These are phyloP conservation scores for Chaetomium strumarium DNA, from an alignment of 2,329 filamentous ascomycete genomes.

Conservation along the genomic window DNA sequence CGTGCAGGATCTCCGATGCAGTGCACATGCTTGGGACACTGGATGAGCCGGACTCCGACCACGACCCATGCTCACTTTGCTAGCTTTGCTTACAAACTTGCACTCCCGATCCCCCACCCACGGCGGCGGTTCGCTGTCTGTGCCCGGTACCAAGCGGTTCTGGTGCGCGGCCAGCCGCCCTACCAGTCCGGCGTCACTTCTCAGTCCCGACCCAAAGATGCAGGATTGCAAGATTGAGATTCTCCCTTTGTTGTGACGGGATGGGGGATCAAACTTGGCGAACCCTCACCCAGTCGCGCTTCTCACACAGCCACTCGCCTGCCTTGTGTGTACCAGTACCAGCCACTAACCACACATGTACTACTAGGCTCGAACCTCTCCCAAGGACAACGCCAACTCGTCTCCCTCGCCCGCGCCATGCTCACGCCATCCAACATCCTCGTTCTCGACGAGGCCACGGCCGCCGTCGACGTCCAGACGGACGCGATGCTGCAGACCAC, in stretches of 20 bases:
- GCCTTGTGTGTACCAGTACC: not conserved
- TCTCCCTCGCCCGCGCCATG: conserved; percentile 88
- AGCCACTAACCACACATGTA: not conserved
- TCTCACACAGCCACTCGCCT: not conserved
- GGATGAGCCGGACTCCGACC: conserved; percentile 9
- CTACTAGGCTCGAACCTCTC: conserved; percentile 81
- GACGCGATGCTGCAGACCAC: conserved; percentile 61
- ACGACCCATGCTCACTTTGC: not conserved
- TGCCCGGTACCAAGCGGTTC: conserved; percentile 7
- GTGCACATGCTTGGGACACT: conserved; percentile 2
- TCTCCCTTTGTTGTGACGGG: not conserved
- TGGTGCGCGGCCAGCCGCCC: not conserved
- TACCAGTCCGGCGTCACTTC: not conserved
- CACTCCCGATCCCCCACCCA: not conserved
- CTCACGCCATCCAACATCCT: conserved; percentile 95
- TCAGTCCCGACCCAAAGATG: conserved; percentile 1
- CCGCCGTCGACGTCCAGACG: conserved; percentile 63
- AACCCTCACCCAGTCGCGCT: not conserved
- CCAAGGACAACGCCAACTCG: conserved; percentile 87
- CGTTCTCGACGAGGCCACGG: conserved; percentile 93
- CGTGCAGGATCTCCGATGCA: conserved; percentile 23
- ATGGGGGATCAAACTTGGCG: not conserved
- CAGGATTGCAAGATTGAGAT: conserved; percentile 6
- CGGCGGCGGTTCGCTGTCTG: not conserved
- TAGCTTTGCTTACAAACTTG: not conserved